Percentiles rank a stretch among this genome's conserved stretches.
phyloP scores from a whole-genome alignment of 805 yeast genomes.

The Wickerhamomyces queroliae region DNA sequence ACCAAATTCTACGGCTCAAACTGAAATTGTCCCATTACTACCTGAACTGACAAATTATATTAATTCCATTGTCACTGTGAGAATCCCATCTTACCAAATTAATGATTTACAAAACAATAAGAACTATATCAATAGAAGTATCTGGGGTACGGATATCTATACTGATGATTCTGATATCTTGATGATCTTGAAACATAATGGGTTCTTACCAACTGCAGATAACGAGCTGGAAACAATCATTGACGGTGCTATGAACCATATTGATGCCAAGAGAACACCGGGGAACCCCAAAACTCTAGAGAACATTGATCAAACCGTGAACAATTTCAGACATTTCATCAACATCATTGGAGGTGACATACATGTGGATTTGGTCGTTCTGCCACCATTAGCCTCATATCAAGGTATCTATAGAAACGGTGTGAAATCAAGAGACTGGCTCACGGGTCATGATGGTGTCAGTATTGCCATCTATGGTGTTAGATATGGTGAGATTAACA shows the following conservation, averaged over 20 bases:
- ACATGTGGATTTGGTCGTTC: conserved; percentile 33
- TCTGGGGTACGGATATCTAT: conserved; percentile 93
- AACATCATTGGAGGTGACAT: conserved; percentile 27
- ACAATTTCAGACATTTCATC: conserved; percentile 19
- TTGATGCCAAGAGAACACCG: conserved; percentile 28
- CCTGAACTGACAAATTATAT: conserved; percentile 33
- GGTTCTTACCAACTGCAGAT: conserved; percentile 42
- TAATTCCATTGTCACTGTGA: conserved; percentile 30
- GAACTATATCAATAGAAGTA: conserved; percentile 24
- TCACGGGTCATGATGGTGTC: conserved; percentile 68
- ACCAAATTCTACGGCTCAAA: background rate
- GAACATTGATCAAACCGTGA: conserved; percentile 24
- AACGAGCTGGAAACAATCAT: conserved; percentile 15
- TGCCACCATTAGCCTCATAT: conserved; percentile 68
- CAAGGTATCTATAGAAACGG: conserved; percentile 63
- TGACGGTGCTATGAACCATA: conserved; percentile 11
- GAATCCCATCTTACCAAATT: conserved; percentile 22
- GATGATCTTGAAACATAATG: conserved; percentile 69
- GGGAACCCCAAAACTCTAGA: conserved; percentile 31
- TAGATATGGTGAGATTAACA: conserved; percentile 24
- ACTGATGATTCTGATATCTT: conserved; percentile 91
- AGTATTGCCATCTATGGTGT: conserved; percentile 54
- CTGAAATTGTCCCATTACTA: conserved; percentile 18
- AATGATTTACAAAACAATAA: conserved; percentile 19
- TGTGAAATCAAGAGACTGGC: conserved; percentile 74